These are phyloP conservation scores for Diplodia scrobiculata DNA, from an alignment of 2,329 filamentous ascomycete genomes.

Conservation along the genomic window DNA sequence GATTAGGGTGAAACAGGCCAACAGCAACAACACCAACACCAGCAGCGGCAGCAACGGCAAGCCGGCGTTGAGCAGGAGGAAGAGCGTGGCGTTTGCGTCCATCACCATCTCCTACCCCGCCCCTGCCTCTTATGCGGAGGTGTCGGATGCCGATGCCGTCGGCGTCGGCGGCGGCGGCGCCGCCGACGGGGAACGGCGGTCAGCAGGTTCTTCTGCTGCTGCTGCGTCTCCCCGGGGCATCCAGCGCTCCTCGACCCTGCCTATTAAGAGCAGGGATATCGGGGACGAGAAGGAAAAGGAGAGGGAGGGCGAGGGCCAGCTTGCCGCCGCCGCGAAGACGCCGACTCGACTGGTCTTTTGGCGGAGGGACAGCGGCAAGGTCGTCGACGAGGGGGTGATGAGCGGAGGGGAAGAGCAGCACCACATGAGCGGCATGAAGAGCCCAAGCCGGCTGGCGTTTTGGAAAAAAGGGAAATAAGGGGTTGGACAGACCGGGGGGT, in stretches of 20 bases:
- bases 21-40: background rate
- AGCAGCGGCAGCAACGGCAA: background rate
- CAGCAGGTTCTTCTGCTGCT: too few species aligned
- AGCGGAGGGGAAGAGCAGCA: background rate
- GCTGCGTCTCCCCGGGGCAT: background rate
- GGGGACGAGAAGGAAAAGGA: background rate
- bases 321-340: background rate
- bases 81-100: conserved; percentile 7
- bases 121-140: background rate
- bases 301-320: background rate
- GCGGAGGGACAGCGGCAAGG: conserved; percentile 4
- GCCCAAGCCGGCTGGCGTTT: conserved; percentile 19
- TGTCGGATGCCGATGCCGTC: background rate
- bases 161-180: too few species aligned
- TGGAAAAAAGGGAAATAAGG: conserved; percentile 12
- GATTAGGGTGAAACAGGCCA: background rate
- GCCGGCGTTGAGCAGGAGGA: background rate
- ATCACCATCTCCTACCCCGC: background rate
- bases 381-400: background rate
- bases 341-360: conserved; percentile 9
- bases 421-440: background rate
- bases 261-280: background rate
- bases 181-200: background rate
- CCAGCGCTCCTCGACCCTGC: background rate
- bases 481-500: too few species aligned